Base-by-base conservation (phyloP, 495 filamentous ascomycete genomes). In the Alectoria sarmentosa region DNA sequence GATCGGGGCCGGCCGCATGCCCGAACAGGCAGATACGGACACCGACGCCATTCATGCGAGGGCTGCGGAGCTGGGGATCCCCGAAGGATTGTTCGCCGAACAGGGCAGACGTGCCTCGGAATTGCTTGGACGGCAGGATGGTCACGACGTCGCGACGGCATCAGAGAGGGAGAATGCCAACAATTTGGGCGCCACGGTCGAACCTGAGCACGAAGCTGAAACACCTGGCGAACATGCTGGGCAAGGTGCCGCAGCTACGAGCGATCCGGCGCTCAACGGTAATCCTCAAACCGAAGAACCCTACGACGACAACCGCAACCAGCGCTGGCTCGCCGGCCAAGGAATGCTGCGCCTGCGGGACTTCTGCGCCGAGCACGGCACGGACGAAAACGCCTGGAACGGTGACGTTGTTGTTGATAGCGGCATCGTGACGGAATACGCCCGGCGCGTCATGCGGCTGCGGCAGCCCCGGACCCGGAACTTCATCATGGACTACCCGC, bases 401-500 rank as follows among this genome's bases (percentile, higher is more conserved):
- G 28, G 17, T 13, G 48, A 4, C 48, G 28, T 42, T 48, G n/a
- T 48, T 41, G 59, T 44, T 28, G 48, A 57, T 1, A 61, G 65
- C 52, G 61, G 61, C 8, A 56, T 67, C 8, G 58, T 72, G n/a
- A 39, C 30, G 21, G 68, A 70, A 21, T 72, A 72, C 39, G 70
- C 66, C 23, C 11, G n/a, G 21, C 59, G 70, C 61, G 62, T 74
- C 48, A n/a, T 62, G 34, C 44, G 62, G 54, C 38, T 75, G 42
- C 59, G 62, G 62, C 56, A 70, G 37, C 36, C 55, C 46, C 49
- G 66, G 23, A 65, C 65, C 37, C 61, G 68, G 48, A 61, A 54
- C 8, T 74, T 69, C 38, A 65, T 72, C 21, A 14, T 70, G 52
- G 63, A 69, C 19, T 72, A 70, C 39, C 60, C 66, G 14, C 61